Evolutionary conservation across 2,329 filamentous ascomycete genomes (phyloP).

Genomic region (Dothiorella sarmentorum): DNA sequence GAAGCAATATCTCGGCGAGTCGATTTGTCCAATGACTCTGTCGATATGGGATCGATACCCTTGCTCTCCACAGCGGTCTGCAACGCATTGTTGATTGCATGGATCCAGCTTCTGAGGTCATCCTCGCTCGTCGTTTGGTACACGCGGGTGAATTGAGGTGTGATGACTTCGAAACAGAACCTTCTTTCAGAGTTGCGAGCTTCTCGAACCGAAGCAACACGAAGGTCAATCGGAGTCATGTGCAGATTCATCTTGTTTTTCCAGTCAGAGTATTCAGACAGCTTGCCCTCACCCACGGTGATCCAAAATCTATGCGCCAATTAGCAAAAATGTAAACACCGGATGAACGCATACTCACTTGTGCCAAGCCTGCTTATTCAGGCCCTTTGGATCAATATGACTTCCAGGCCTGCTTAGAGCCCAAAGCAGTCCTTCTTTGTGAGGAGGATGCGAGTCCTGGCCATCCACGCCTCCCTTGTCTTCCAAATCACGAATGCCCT

Average conservation of each 20-base stretch:
- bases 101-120: constrained; percentile 96
- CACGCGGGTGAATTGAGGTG: constrained; percentile 89
- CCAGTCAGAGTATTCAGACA: constrained; percentile 99
- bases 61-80: constrained; percentile 85
- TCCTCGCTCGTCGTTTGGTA: constrained; percentile 98
- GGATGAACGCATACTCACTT: constrained; percentile 63
- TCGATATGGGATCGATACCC: constrained; percentile 49
- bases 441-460: constrained; percentile 56
- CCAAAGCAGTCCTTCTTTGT: constrained; percentile 95
- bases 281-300: constrained; percentile 90
- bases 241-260: constrained; percentile 95
- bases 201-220: constrained; percentile 94
- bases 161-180: constrained; percentile 98
- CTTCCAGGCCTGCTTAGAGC: constrained; percentile 87
- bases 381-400: constrained; percentile 88
- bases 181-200: constrained; percentile 89
- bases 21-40: constrained; percentile 54
- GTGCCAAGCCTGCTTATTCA: constrained; percentile 98
- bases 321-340: constrained; percentile 27
- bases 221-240: constrained; percentile 95
- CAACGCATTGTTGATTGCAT: constrained; percentile 91
- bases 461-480: constrained; percentile 60
- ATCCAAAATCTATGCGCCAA: constrained; percentile 78
- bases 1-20: constrained; percentile 85
- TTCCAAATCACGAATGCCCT: constrained; percentile 87